phyloP scores from a whole-genome alignment of 352 stramenopile genomes.

The Pythium rishiriense region DNA sequence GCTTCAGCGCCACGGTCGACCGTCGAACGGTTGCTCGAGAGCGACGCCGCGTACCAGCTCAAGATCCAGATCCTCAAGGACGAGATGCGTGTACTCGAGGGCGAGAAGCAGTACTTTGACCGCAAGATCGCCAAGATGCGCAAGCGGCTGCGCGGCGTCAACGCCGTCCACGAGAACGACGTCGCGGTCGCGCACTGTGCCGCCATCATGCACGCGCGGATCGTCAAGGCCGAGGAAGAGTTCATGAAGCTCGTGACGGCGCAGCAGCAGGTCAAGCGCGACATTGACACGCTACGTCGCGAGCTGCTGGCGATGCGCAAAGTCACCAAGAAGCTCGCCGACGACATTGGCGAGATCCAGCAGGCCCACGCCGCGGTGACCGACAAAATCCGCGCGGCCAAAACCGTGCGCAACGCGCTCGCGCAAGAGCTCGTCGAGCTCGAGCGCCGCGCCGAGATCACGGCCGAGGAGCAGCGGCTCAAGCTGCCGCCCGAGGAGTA shows the following conservation, averaged over 20 bases:
- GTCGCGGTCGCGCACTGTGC: constrained; percentile 70
- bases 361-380: constrained; percentile 40
- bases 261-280: constrained; percentile 58
- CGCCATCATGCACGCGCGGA: constrained; percentile 72
- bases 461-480: constrained; percentile 51
- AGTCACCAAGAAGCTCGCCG: constrained; percentile 56
- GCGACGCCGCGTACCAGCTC: constrained; percentile 58
- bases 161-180: constrained; percentile 78
- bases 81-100: constrained; percentile 50
- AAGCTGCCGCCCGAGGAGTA: constrained; percentile 65
- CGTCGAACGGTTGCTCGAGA: constrained; percentile 71
- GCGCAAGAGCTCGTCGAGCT: constrained; percentile 58
- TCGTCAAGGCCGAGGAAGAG: constrained; percentile 74
- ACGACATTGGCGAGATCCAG: constrained; percentile 55
- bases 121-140: constrained; percentile 48
- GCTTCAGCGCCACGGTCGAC: constrained; percentile 6
- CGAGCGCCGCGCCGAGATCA: constrained; percentile 53
- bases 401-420: constrained; percentile 48
- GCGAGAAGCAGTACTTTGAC: constrained; percentile 48
- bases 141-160: constrained; percentile 59
- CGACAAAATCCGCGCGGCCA: constrained; percentile 48
- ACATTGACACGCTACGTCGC: constrained; percentile 57
- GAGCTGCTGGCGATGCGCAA: constrained; percentile 63
- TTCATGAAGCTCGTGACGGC: constrained; percentile 77
- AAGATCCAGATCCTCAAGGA: constrained; percentile 60